Conservation (phyloP, 495 filamentous ascomycete genomes). For the Lophium mytilinum region DNA sequence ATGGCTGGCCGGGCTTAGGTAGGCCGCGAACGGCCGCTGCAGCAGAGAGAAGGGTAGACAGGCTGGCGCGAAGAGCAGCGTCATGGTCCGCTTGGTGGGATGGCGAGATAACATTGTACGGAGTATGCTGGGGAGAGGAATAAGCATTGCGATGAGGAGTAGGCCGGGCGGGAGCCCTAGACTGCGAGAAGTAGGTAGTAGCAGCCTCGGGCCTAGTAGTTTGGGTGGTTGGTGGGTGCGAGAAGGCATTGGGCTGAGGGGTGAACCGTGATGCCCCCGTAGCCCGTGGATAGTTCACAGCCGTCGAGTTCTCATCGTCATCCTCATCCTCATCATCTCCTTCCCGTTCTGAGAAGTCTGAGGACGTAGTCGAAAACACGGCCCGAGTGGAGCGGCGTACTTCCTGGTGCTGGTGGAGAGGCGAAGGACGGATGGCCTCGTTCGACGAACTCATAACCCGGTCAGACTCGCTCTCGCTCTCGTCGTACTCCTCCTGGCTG, state of each 20-base stretch:
- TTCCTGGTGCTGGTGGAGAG: constrained; percentile 15
- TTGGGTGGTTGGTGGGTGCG: constrained; percentile 59
- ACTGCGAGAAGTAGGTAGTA: constrained; percentile 31
- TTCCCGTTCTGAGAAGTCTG: constrained; percentile 32
- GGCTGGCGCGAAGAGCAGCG: constrained; percentile 79
- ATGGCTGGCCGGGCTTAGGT: constrained; percentile 50
- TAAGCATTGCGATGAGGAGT: constrained; percentile 36
- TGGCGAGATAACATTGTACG: constrained; percentile 60
- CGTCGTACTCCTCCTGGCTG: constrained; percentile 85
- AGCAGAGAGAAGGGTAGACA: constrained; percentile 90
- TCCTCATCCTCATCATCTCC: constrained; percentile 52
- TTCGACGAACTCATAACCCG: constrained; percentile 76
- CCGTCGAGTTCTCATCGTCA: constrained; percentile 77
- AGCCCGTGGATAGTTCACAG: constrained; percentile 54
- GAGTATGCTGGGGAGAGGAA: constrained; percentile 38
- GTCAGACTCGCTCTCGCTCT: constrained; percentile 80
- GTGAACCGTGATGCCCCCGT: constrained; percentile 55
- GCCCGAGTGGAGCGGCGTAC: constrained; percentile 15
- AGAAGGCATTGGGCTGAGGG: constrained; percentile 84
- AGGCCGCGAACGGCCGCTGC: constrained; percentile 80
- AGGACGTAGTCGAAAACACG: constrained; percentile 28
- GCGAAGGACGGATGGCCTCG: constrained; percentile 52
- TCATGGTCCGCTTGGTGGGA: constrained; percentile 82
- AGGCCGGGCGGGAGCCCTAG: constrained; percentile 27
- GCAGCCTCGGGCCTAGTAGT: constrained; percentile 35